Percentiles rank a stretch among this genome's conserved stretches.
These are phyloP conservation scores for Rhodotorula sp. DNA, from an alignment of 1,284 basidiomycete genomes.

Conservation along the genomic window DNA sequence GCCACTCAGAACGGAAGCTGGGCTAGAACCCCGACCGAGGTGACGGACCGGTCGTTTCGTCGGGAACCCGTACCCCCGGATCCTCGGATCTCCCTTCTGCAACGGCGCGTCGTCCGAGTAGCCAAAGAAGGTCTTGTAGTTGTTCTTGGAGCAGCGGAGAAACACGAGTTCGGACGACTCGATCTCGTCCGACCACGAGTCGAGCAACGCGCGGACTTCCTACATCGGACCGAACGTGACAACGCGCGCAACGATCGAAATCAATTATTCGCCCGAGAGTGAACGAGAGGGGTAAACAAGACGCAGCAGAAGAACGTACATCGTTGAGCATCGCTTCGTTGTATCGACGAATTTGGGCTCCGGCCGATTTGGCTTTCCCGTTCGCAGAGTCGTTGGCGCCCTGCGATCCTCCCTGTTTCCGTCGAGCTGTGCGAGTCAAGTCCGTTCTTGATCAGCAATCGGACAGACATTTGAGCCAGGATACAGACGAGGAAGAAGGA, in stretches of 20 bases:
- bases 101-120: conserved; percentile 67
- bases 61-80: conserved; percentile 88
- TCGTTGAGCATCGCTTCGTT: conserved; percentile 90
- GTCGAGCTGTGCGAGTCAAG: conserved; percentile 79
- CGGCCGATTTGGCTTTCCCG: conserved; percentile 88
- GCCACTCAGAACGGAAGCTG: neutral
- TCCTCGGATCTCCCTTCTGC: conserved; percentile 66
- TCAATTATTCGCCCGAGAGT: neutral
- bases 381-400: conserved; percentile 88
- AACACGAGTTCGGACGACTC: conserved; percentile 78
- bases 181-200: conserved; percentile 81
- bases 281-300: neutral
- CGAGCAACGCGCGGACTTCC: conserved; percentile 79
- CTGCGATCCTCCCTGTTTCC: conserved; percentile 97
- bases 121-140: conserved; percentile 75
- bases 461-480: too few relatives aligned
- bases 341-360: conserved; percentile 89
- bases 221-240: conserved; percentile 45
- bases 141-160: conserved; percentile 81
- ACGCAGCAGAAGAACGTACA: conserved; percentile 54
- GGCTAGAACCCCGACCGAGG: too few relatives aligned
- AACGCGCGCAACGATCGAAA: neutral
- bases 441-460: neutral
- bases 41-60: conserved; percentile 89
- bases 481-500: too few relatives aligned